phyloP scores from a whole-genome alignment of 768 basidiomycete species.

The Daedaleopsis sinensis region DNA sequence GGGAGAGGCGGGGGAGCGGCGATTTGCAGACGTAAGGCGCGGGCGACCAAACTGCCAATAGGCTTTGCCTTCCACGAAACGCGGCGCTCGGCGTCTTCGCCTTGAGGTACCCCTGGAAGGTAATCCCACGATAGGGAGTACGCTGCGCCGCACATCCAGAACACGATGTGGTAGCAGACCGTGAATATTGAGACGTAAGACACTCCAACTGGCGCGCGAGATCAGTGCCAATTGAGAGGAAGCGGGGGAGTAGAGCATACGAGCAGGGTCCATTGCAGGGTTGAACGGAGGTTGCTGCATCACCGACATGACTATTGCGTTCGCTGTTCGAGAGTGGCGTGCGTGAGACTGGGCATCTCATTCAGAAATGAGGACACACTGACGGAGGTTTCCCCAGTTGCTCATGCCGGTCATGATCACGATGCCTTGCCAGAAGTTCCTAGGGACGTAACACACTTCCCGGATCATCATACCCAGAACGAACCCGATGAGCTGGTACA shows the following conservation, averaged over 20 bases:
- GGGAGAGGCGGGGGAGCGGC: not conserved
- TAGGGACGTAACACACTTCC: conserved; percentile 50
- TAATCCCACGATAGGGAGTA: conserved; percentile 40
- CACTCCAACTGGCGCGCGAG: conserved; percentile 30
- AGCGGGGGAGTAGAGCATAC: conserved; percentile 31
- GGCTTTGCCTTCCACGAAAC: conserved; percentile 37
- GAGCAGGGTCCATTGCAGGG: conserved; percentile 38
- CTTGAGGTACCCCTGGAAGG: conserved; percentile 36
- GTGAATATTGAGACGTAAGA: conserved; percentile 46
- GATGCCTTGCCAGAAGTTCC: conserved; percentile 51
- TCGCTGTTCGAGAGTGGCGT: conserved; percentile 32
- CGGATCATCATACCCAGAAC: conserved; percentile 42
- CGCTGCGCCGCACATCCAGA: conserved; percentile 41
- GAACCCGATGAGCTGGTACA: conserved; percentile 40
- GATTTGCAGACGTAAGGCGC: conserved; percentile 19
- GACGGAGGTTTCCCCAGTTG: conserved; percentile 53
- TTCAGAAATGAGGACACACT: conserved; percentile 12
- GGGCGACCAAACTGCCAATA: conserved; percentile 31
- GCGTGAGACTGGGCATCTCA: not conserved
- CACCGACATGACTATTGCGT: conserved; percentile 47
- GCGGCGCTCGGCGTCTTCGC: conserved; percentile 34
- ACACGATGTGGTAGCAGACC: conserved; percentile 40
- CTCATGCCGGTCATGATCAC: conserved; percentile 43
- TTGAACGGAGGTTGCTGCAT: conserved; percentile 46
- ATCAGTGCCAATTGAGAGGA: not conserved